phyloP scores from a whole-genome alignment of 2,329 filamentous ascomycete species.

The Rosellinia necatrix region DNA sequence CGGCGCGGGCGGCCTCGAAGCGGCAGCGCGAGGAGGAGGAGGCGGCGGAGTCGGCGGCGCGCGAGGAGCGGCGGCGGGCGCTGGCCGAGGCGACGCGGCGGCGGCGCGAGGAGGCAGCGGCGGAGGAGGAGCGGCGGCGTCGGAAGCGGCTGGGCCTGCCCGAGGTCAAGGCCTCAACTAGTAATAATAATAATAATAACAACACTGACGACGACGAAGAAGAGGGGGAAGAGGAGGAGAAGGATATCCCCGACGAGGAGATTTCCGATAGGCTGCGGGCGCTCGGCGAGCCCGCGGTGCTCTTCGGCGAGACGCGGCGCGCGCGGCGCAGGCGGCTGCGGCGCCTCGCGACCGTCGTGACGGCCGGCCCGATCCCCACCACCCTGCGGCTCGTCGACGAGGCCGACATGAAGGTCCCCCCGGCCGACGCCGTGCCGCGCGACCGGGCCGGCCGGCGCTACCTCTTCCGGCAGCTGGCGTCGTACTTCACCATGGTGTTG shows the following conservation, averaged over 20 bases:
- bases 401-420: constrained; percentile 82
- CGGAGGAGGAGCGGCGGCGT: constrained; percentile 71
- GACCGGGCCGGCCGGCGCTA: constrained; percentile 70
- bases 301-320: constrained; percentile 83
- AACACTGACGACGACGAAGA: constrained; percentile 51
- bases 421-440: constrained; percentile 60
- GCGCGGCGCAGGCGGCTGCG: constrained; percentile 73
- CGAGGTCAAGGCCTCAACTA: constrained; percentile 60
- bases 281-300: constrained; percentile 70
- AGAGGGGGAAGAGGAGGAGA: constrained; percentile 46
- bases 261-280: constrained; percentile 70
- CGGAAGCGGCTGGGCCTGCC: constrained; percentile 81
- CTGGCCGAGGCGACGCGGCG: constrained; percentile 80
- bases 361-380: constrained; percentile 83
- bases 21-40: constrained; percentile 89
- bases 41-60: constrained; percentile 66
- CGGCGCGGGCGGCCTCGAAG: constrained; percentile 73
- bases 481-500: constrained; percentile 96
- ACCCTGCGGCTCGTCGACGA: constrained; percentile 79
- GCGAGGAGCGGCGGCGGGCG: constrained; percentile 80
- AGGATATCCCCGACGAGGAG: constrained; percentile 74
- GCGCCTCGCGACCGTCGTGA: constrained; percentile 65
- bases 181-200: no score
- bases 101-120: constrained; percentile 73
- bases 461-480: constrained; percentile 85